Evolutionary conservation across 768 basidiomycete species (phyloP), one percentile per base, ranked within the genome.

Genomic region (Butyriboletus loyo): DNA sequence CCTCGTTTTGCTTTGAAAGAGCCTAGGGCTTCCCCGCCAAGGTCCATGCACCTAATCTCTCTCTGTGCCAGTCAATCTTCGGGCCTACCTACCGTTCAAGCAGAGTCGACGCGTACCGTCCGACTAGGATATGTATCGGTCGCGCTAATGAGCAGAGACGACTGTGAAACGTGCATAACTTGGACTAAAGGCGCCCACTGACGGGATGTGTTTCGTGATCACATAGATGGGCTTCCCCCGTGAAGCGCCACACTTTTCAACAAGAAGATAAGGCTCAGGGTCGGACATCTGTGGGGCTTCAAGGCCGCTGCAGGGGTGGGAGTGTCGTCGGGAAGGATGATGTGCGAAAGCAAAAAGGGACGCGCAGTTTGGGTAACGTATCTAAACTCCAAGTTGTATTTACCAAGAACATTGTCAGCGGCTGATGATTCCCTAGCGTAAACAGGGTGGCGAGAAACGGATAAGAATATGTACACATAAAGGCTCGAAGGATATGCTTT

Each of bases 1-100:
- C 61, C 72, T 49, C 72, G 73, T 41, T 56, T 66, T 49, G 71
- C 71, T 51, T 74, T 75, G 67, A 73, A 75, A 40, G 73, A 60
- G 49, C 73, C 73, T 1, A 74, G 61, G 11, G 72, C 73, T 42
- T 73, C 72, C n/a, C 49, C 64, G 14, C 72, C 74, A 35, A 75
- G 58, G 60, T 75, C 73, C 75, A 75, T 75, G 49, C 73, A 75
- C 47, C 75, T 66, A 41, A 75, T 75, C 59, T 75, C 74, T 58
- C 73, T 68, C 72, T 73, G 57, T 44, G 25, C 53, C 34, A 49
- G 54, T 64, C 49, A 62, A 52, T 41, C 36, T 31, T 30, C 28
- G 19, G 52, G 46, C 22, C 48, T 35, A 38, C 21, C 27, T 47
- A 31, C 32, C 34, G 44, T 30, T 44, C 34, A 37, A 44, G 17